Percentiles rank a stretch among this genome's conserved stretches.
Conservation (phyloP, 768 basidiomycete genomes). For the Cantharellus anzutake region DNA sequence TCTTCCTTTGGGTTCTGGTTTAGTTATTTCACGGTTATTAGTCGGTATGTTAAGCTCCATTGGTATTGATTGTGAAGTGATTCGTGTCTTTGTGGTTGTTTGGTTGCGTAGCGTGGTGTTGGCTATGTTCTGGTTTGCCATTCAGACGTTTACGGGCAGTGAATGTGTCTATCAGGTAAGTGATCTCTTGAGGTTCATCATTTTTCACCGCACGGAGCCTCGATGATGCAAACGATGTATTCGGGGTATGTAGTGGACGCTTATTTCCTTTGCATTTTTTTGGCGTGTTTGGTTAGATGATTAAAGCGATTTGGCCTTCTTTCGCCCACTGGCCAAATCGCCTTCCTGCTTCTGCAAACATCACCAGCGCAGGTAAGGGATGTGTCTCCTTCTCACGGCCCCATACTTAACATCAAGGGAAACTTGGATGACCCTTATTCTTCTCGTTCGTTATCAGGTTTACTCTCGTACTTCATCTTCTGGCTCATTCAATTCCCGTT, state of each 20-base stretch:
- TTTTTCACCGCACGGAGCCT: too few species aligned
- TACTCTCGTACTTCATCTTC: constrained; percentile 58
- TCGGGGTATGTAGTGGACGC: too few species aligned
- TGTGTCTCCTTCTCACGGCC: background rate
- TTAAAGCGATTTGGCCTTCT: constrained; percentile 71
- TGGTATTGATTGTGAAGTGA: background rate
- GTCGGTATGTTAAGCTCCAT: constrained; percentile 20
- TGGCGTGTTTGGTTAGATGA: constrained; percentile 24
- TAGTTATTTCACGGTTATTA: constrained; percentile 70
- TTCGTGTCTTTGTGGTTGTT: background rate
- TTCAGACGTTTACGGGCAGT: constrained; percentile 22
- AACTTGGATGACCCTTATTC: background rate
- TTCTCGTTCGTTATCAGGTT: constrained; percentile 21
- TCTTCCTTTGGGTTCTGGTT: constrained; percentile 84
- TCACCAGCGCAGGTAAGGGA: constrained; percentile 32
- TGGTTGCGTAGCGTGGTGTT: constrained; percentile 27
- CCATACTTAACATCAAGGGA: background rate
- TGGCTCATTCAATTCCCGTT: constrained; percentile 64
- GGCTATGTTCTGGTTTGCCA: constrained; percentile 63
- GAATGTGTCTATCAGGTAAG: constrained; percentile 32
- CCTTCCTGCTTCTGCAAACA: constrained; percentile 34
- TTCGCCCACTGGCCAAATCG: constrained; percentile 43
- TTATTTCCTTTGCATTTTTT: background rate
- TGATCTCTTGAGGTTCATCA: background rate
- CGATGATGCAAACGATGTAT: too few species aligned